Base-by-base conservation (phyloP, 495 filamentous ascomycete genomes). In the Trichocladium antarcticum region DNA sequence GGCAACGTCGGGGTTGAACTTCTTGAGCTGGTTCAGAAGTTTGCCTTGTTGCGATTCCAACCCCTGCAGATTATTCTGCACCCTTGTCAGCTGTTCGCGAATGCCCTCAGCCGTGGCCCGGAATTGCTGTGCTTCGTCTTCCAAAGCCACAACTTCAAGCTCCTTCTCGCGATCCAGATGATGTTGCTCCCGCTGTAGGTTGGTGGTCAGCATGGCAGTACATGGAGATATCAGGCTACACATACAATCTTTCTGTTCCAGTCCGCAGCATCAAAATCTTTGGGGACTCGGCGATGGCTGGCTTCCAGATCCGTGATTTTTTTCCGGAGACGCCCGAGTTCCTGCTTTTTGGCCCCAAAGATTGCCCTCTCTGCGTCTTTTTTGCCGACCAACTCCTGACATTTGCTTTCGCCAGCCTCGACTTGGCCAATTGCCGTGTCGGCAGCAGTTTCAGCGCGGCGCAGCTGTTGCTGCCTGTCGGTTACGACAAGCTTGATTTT, bases 21-120 rank as follows among this genome's bases (percentile, higher is more conserved):
- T 61, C 32, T 64, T 66, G 9, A 96, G 71, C 54, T 82, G 79
- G 36, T 57, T 75, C 50, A 82, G 73, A 49, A 85, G 81, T 55
- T 85, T 84, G 11, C 92, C 92, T 19, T 79, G 73, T 47, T 84
- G 79, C 2, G 90, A 90, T 36, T 88, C 73, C 22, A 95, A 68
- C 22, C 63, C 69, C 27, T 64, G 56, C n/a, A 89, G 54, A 34
- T 83, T 74, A 12, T 56, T 50, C 48, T 78, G 49, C 9, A 74
- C 62, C 5, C 61, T 59, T 51, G 1, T 52, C 15, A 40, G 47
- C 27, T 60, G 49, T 0, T 42, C 22, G n/a, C 36, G 55, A 22
- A 62, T 63, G 40, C 57, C 54, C 14, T 14, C 2, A 10, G 60
- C 63, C 17, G 57, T 16, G 9, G 52, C 31, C 45, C 28, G 53